Conservation (phyloP, 106 monocot species). For the Platanthera zijinensis region DNA sequence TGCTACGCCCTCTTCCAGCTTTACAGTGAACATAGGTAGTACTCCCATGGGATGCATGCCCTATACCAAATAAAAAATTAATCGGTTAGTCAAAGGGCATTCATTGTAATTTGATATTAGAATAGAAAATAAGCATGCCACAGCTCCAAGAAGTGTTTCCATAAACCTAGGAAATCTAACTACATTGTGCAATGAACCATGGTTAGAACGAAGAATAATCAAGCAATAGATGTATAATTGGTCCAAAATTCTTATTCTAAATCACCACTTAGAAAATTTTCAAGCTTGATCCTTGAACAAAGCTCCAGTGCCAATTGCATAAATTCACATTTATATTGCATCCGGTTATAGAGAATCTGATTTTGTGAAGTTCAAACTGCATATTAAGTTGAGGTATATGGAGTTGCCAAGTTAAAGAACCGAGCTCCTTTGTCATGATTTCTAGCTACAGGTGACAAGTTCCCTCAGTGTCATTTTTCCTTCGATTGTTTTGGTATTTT, state of each 20-base stretch:
- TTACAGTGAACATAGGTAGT: constrained; percentile 62
- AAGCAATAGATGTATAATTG: not conserved
- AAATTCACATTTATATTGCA: not conserved
- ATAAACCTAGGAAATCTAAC: not conserved
- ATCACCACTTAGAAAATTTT: not conserved
- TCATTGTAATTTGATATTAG: not conserved
- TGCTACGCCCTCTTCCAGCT: constrained; percentile 65
- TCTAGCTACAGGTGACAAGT: no score
- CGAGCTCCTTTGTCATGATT: no score
- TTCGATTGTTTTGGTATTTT: no score
- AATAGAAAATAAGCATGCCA: not conserved
- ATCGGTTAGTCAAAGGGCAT: not conserved
- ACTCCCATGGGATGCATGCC: constrained; percentile 34
- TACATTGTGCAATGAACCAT: not conserved
- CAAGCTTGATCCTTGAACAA: not conserved
- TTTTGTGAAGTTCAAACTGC: no score
- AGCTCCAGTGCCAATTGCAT: not conserved
- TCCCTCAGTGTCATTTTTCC: no score
- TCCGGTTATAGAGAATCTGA: no score
- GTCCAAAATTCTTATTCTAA: not conserved
- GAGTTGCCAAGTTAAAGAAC: no score
- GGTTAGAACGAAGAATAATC: not conserved
- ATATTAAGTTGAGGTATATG: no score
- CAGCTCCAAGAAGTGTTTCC: not conserved
- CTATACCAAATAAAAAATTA: constrained; percentile 7